phyloP scores from a whole-genome alignment of 2,329 filamentous ascomycete genomes.

The Phialocephala sp. region DNA sequence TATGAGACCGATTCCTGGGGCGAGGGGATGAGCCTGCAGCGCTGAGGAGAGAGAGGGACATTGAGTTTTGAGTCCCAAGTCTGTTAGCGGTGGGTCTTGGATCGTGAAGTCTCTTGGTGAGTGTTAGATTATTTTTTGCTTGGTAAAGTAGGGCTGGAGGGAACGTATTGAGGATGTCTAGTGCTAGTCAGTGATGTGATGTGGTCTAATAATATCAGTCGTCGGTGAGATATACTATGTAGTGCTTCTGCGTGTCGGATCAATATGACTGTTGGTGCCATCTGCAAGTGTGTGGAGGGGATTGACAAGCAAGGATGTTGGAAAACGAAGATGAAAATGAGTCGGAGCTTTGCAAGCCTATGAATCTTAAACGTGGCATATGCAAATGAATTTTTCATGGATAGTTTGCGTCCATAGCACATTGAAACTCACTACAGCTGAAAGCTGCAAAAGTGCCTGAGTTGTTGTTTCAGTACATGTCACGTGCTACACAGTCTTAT shows the following conservation, averaged over 20 bases:
- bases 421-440: too few relatives aligned
- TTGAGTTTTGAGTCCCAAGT: slow-evolving; percentile 19
- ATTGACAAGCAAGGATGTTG: too few relatives aligned
- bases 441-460: too few relatives aligned
- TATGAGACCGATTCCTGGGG: slow-evolving; percentile 20
- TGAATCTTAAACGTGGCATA: too few relatives aligned
- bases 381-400: too few relatives aligned
- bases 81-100: slow-evolving; percentile 28
- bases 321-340: too few relatives aligned
- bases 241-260: slow-evolving; percentile 46
- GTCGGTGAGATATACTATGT: slow-evolving; percentile 41
- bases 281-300: slow-evolving; percentile 18
- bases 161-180: slow-evolving; percentile 2
- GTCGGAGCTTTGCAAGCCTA: too few relatives aligned
- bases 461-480: too few relatives aligned
- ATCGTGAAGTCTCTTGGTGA: slow-evolving; percentile 22
- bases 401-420: too few relatives aligned
- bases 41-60: slow-evolving; percentile 16
- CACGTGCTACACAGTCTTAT: too few relatives aligned
- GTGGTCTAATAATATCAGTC: neutral
- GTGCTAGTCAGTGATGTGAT: neutral
- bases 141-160: too few relatives aligned
- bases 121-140: too few relatives aligned
- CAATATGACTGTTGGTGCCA: slow-evolving; percentile 45
- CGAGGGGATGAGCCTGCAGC: slow-evolving; percentile 16